A percentile compares a stretch with the other conserved stretches of the same genome.
These are phyloP conservation scores for Noccaea caerulescens DNA, from an alignment of 345 rosid species.

Conservation along the genomic window DNA sequence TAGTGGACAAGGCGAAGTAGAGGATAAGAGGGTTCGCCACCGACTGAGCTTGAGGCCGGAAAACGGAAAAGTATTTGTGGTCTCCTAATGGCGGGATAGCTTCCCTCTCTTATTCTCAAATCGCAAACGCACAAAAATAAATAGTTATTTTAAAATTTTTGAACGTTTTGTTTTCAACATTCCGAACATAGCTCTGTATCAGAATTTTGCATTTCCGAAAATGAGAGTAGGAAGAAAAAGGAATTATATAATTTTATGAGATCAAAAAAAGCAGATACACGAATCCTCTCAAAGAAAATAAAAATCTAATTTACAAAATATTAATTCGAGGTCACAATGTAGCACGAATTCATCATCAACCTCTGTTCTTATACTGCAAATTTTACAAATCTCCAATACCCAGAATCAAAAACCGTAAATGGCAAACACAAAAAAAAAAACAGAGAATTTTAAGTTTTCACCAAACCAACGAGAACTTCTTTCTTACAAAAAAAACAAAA, in stretches of 20 bases:
- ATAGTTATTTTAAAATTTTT: not conserved
- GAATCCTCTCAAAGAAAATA: not conserved
- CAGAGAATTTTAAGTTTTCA: conserved; percentile 18
- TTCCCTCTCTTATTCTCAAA: conserved; percentile 36
- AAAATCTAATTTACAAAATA: conserved; percentile 35
- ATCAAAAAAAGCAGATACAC: not conserved
- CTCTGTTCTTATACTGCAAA: conserved; percentile 36
- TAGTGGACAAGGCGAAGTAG: conserved; percentile 3
- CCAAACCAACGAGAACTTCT: conserved; percentile 13
- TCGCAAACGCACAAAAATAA: not conserved
- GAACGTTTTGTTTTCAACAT: not conserved
- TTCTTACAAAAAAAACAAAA: conserved; percentile 24
- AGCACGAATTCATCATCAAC: conserved; percentile 21
- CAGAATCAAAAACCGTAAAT: conserved; percentile 14
- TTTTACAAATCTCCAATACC: conserved; percentile 42
- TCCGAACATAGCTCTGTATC: too few species aligned
- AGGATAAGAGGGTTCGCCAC: not conserved
- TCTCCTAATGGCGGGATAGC: conserved; percentile 43
- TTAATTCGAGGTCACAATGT: conserved; percentile 27
- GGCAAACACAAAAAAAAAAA: conserved; percentile 22
- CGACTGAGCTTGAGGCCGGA: conserved; percentile 11
- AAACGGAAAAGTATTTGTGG: not conserved
- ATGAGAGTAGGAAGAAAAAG: not conserved
- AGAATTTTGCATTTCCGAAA: not conserved
- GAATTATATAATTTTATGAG: too few species aligned